Evolutionary conservation across 2,329 filamentous ascomycete species (phyloP).

Genomic region (Chaetoscypha palmicola): DNA sequence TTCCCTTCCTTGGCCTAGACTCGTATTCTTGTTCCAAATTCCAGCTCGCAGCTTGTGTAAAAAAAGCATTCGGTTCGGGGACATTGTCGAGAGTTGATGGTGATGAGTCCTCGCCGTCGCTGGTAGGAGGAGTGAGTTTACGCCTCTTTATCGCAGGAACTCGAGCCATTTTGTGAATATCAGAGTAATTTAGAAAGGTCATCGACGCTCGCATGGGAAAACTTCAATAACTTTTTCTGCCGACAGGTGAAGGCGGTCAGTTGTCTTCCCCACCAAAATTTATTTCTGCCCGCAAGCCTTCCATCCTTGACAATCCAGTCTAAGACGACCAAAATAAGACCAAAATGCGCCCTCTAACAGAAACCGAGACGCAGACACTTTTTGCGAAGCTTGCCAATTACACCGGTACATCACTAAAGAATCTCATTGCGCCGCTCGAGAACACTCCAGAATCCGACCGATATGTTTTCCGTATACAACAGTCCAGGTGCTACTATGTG

Average conservation of each 20-base stretch:
- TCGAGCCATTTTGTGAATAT: conserved; percentile 24
- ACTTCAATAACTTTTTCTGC: neutral
- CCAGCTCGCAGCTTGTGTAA: conserved; percentile 74
- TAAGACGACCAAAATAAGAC: neutral
- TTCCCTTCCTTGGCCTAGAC: conserved; percentile 64
- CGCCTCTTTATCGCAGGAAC: conserved; percentile 44
- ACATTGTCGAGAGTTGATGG: conserved; percentile 27
- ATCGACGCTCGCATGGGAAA: too few relatives aligned
- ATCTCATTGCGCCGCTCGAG: conserved; percentile 69
- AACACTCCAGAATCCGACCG: conserved; percentile 63
- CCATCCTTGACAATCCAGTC: too few relatives aligned
- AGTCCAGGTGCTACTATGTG: conserved; percentile 85
- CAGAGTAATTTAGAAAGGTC: conserved; percentile 3
- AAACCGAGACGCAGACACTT: conserved; percentile 70
- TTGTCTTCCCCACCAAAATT: neutral
- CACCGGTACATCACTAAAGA: conserved; percentile 77
- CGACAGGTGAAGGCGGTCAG: neutral
- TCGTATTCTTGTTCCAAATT: conserved; percentile 91
- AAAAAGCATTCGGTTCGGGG: conserved; percentile 40
- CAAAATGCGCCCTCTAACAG: conserved; percentile 73
- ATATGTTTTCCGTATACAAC: conserved; percentile 79
- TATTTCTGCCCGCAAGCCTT: neutral
- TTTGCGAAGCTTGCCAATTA: conserved; percentile 94
- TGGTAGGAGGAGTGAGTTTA: conserved; percentile 47
- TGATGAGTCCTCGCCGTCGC: conserved; percentile 38